Evolutionary conservation across 345 rosid species (phyloP).

Genomic region (Gossypium herbaceum): DNA sequence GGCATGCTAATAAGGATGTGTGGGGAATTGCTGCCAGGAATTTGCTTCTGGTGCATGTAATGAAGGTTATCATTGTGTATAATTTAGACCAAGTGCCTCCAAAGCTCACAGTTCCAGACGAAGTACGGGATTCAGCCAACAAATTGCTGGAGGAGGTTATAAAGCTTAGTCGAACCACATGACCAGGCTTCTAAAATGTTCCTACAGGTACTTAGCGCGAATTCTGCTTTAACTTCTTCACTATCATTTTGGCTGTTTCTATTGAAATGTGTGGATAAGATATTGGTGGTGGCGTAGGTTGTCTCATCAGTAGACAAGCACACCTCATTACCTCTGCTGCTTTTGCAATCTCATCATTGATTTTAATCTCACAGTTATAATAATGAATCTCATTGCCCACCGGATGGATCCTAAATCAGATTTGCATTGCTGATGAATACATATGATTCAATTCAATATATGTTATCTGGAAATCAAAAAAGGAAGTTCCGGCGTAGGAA

Average conservation of each 20-base stretch:
- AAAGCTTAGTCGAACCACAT: conserved; percentile 42
- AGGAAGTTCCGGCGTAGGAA: no score
- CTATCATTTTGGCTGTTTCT: background rate
- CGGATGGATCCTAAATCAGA: no score
- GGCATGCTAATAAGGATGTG: conserved; percentile 50
- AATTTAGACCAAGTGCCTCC: conserved; percentile 49
- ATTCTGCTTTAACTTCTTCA: background rate
- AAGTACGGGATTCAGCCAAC: conserved; percentile 46
- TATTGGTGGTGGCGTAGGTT: background rate
- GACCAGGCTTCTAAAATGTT: background rate
- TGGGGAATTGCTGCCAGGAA: conserved; percentile 36
- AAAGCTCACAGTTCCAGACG: conserved; percentile 45
- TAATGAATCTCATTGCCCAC: no score
- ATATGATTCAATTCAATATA: no score
- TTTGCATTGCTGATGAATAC: no score
- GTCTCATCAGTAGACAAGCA: background rate
- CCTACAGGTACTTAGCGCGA: background rate
- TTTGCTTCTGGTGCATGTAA: conserved; percentile 45
- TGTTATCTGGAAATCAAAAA: no score
- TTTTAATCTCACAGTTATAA: background rate
- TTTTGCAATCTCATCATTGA: background rate
- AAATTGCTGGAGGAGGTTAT: conserved; percentile 48
- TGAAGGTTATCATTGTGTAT: conserved; percentile 58
- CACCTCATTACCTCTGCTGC: background rate
- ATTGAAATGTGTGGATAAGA: background rate